A percentile compares a stretch with the other conserved stretches of the same genome.
Evolutionary conservation across 176 grass and related monocot species (phyloP).

Genomic region (Echinochloa phyllopogon): DNA sequence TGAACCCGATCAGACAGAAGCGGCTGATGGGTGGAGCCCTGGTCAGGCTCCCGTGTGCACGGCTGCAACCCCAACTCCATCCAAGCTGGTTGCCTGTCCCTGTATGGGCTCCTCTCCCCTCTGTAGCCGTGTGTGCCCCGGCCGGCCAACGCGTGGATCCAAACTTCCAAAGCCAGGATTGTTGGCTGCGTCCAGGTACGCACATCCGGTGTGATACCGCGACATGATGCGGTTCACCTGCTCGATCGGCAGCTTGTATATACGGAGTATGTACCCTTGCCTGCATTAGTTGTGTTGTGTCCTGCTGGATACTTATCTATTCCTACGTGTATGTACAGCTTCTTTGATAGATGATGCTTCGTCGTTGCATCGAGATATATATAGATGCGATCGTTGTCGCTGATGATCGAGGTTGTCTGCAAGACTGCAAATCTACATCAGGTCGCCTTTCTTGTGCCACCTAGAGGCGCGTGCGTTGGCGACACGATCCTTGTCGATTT

Average conservation of each 20-base stretch:
- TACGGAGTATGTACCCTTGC: not conserved
- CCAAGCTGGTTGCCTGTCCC: conserved; percentile 10
- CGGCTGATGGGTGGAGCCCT: not conserved
- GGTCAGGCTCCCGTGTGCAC: not conserved
- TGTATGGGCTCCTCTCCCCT: not conserved
- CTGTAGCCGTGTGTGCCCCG: not conserved
- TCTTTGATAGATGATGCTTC: not conserved
- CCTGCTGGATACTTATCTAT: not conserved
- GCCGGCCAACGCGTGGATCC: conserved; percentile 9
- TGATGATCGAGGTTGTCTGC: not conserved
- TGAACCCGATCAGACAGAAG: not conserved
- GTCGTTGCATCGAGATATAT: too few species aligned
- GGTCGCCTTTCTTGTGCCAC: not conserved
- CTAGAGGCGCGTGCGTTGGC: not conserved
- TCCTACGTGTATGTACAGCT: not conserved
- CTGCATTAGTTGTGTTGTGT: too few species aligned
- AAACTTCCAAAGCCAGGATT: conserved; percentile 22
- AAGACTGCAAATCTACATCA: not conserved
- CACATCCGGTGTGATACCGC: not conserved
- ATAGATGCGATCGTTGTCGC: conserved; percentile 13
- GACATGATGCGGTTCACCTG: conserved; percentile 7
- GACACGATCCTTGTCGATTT: conserved; percentile 20
- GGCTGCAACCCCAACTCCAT: not conserved
- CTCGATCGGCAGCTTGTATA: not conserved
- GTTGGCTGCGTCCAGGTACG: conserved; percentile 1